Evolutionary conservation across 169 alveolate species (phyloP).

Genomic region (Babesia caballi): DNA sequence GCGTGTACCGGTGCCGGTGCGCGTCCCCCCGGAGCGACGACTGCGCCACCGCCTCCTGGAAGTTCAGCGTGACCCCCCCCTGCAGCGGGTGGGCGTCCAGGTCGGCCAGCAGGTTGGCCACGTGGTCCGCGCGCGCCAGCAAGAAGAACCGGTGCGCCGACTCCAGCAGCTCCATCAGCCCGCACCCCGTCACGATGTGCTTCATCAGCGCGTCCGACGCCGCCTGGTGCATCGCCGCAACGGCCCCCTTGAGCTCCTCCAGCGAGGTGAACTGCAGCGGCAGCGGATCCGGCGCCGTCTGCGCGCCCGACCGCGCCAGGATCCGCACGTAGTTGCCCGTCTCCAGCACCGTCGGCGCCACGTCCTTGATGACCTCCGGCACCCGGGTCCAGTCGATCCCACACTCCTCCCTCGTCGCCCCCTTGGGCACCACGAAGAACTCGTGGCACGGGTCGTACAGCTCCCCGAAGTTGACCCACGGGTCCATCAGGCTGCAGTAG

Average conservation of each 20-base stretch:
- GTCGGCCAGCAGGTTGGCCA: constrained; percentile 8
- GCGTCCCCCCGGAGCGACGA: constrained; percentile 15
- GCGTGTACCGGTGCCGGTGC: background rate
- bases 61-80: constrained; percentile 3
- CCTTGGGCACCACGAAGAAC: constrained; percentile 14
- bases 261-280: constrained; percentile 18
- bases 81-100: background rate
- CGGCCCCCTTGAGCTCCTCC: constrained; percentile 24
- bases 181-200: background rate
- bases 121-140: constrained; percentile 16
- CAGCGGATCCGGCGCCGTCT: background rate
- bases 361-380: constrained; percentile 20
- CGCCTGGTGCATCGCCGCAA: constrained; percentile 8
- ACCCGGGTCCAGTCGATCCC: constrained; percentile 12
- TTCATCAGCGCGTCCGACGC: constrained; percentile 21
- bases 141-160: constrained; percentile 22
- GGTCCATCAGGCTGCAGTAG: constrained; percentile 24
- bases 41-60: constrained; percentile 29
- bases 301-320: background rate
- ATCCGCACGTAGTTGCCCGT: constrained; percentile 24
- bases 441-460: constrained; percentile 37
- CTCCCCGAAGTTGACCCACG: constrained; percentile 31
- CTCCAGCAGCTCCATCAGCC: constrained; percentile 19
- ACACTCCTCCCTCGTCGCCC: background rate
- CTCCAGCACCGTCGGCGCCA: background rate